A percentile compares a stretch with the other conserved stretches of the same genome.
Evolutionary conservation across 129 eudicot genomes (phyloP).

Genomic region (Chrysanthemum seticuspe): DNA sequence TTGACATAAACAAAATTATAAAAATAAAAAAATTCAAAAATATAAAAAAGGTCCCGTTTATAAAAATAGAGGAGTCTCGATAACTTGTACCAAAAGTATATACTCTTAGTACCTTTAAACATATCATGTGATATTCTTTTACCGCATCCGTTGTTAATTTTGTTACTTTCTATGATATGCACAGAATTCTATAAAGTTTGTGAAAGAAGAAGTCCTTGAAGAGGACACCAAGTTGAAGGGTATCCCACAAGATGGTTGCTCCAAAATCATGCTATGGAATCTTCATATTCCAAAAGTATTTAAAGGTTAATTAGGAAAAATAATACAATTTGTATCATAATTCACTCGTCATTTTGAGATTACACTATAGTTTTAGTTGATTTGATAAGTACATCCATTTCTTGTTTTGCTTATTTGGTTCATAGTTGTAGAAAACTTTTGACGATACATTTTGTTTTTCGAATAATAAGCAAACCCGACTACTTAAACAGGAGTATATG

Average conservation of each 20-base stretch:
- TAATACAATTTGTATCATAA: constrained; percentile 3
- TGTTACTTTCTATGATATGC: not conserved
- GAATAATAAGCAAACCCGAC: not conserved
- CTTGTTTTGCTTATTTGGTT: constrained; percentile 13
- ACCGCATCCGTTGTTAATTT: not conserved
- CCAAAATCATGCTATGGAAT: constrained; percentile 77
- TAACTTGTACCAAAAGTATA: too few species aligned
- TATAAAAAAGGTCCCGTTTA: too few species aligned
- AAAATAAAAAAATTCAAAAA: too few species aligned
- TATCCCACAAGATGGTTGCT: constrained; percentile 69
- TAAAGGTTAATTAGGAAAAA: constrained; percentile 19
- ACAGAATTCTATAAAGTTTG: constrained; percentile 80
- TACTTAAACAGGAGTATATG: not conserved
- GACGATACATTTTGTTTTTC: not conserved
- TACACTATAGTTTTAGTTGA: constrained; percentile 18
- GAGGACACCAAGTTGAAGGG: constrained; percentile 84
- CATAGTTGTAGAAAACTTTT: not conserved
- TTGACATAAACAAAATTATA: too few species aligned
- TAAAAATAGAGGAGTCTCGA: too few species aligned
- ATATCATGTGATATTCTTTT: too few species aligned
- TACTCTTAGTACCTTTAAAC: too few species aligned
- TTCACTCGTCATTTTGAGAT: constrained; percentile 9
- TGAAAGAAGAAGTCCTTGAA: constrained; percentile 76
- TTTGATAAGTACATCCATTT: constrained; percentile 9
- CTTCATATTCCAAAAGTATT: constrained; percentile 44